phyloP scores from a whole-genome alignment of 331 rosid species.

The Quercus tomentella region DNA sequence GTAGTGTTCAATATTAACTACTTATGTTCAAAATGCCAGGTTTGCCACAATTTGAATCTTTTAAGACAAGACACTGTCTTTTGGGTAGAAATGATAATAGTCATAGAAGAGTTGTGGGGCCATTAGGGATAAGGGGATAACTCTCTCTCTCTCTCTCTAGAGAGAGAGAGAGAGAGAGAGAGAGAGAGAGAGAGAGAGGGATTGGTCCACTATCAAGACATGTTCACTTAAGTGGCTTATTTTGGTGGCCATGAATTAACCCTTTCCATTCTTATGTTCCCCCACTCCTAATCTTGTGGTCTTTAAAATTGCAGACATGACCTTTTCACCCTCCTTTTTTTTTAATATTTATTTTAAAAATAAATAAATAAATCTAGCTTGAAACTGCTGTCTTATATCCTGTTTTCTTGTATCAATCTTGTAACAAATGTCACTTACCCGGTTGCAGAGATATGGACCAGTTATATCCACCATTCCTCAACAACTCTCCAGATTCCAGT shows the following conservation, averaged over 20 bases:
- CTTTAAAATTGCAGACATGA: not conserved
- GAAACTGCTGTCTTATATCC: not conserved
- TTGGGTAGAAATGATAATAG: not conserved
- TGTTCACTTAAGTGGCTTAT: not conserved
- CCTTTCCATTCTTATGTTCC: not conserved
- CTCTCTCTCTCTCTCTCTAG: no score
- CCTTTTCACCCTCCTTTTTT: not conserved
- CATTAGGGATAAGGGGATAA: not conserved
- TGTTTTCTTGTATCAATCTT: not conserved
- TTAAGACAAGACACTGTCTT: not conserved
- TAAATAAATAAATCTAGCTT: not conserved
- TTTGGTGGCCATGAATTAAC: no score
- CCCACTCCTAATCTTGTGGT: not conserved
- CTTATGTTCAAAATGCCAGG: not conserved
- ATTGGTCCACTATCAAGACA: not conserved
- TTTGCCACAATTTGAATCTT: constrained; percentile 1
- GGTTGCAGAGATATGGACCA: constrained; percentile 90
- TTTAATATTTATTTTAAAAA: not conserved
- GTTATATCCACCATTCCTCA: constrained; percentile 98
- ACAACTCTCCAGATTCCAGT: constrained; percentile 97
- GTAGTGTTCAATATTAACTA: not conserved
- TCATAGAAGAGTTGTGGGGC: not conserved
- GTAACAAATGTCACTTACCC: constrained; percentile 9
- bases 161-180: no score
- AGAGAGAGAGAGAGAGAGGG: not conserved